These are phyloP conservation scores for Penstemon davidsonii DNA, from an alignment of 257 asterid genomes.

Conservation along the genomic window DNA sequence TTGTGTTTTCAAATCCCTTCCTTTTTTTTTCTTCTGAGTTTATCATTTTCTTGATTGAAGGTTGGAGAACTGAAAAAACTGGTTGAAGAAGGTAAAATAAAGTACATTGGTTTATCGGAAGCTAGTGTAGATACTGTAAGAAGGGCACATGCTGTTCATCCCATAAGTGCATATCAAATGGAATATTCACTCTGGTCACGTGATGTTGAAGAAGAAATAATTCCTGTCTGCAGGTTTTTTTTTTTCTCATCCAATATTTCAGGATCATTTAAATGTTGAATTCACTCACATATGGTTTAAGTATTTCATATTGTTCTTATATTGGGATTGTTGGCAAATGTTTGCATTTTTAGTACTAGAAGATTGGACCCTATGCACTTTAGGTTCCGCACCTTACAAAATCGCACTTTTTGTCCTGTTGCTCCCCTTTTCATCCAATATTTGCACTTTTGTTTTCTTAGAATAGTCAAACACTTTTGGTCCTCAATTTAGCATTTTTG, in stretches of 20 bases:
- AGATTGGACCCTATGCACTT: too few relatives aligned
- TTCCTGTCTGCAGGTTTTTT: slow-evolving; percentile 51
- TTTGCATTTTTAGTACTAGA: too few relatives aligned
- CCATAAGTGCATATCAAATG: slow-evolving; percentile 47
- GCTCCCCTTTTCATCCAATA: too few relatives aligned
- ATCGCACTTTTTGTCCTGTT: too few relatives aligned
- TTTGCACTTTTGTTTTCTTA: too few relatives aligned
- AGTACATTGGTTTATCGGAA: slow-evolving; percentile 57
- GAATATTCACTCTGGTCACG: slow-evolving; percentile 66
- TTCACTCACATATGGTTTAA: not conserved
- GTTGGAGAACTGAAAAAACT: slow-evolving; percentile 56
- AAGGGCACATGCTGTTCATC: slow-evolving; percentile 65
- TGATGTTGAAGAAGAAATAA: slow-evolving; percentile 47
- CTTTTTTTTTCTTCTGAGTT: too few relatives aligned
- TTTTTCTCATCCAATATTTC: not conserved
- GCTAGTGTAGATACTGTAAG: slow-evolving; percentile 53
- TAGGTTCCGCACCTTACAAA: too few relatives aligned
- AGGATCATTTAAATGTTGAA: too few relatives aligned
- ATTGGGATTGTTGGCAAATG: too few relatives aligned
- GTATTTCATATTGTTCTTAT: not conserved
- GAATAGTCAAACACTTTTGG: too few relatives aligned
- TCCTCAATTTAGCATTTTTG: too few relatives aligned
- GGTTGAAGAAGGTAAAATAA: slow-evolving; percentile 60
- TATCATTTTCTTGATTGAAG: slow-evolving; percentile 16
- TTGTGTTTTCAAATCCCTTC: too few relatives aligned